Evolutionary conservation across 106 monocot species (phyloP).

Genomic region (Allium sativum): DNA sequence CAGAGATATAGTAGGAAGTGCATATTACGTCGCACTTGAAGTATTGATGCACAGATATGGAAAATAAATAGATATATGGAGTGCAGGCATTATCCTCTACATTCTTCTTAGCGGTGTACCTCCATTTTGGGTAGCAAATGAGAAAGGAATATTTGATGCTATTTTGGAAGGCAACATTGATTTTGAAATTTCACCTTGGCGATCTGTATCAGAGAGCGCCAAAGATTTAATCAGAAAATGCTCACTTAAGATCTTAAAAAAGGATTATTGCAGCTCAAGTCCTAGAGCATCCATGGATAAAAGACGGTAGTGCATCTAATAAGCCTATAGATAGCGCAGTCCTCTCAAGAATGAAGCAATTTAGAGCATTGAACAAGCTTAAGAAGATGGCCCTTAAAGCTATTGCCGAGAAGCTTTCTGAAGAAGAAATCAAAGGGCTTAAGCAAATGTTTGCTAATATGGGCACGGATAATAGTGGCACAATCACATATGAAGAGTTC

Average conservation of each 20-base stretch:
- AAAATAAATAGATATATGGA: too few species aligned
- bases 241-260: conserved; percentile 40
- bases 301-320: conserved; percentile 44
- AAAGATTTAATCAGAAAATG: conserved; percentile 64
- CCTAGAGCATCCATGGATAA: conserved; percentile 65
- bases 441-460: conserved; percentile 79
- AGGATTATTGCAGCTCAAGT: conserved; percentile 62
- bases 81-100: too few species aligned
- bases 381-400: conserved; percentile 69
- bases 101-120: too few species aligned
- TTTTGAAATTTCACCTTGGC: conserved; percentile 52
- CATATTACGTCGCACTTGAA: too few species aligned
- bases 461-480: conserved; percentile 59
- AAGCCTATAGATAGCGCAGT: conserved; percentile 73
- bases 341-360: conserved; percentile 67
- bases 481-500: conserved; percentile 76
- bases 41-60: too few species aligned
- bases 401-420: conserved; percentile 70
- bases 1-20: too few species aligned
- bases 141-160: conserved; percentile 79
- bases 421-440: conserved; percentile 69
- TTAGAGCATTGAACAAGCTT: conserved; percentile 81
- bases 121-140: too few species aligned
- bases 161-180: conserved; percentile 43
- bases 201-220: conserved; percentile 50